Base-by-base conservation (phyloP, 2,329 filamentous ascomycete species). In the Ciborinia camelliae region DNA sequence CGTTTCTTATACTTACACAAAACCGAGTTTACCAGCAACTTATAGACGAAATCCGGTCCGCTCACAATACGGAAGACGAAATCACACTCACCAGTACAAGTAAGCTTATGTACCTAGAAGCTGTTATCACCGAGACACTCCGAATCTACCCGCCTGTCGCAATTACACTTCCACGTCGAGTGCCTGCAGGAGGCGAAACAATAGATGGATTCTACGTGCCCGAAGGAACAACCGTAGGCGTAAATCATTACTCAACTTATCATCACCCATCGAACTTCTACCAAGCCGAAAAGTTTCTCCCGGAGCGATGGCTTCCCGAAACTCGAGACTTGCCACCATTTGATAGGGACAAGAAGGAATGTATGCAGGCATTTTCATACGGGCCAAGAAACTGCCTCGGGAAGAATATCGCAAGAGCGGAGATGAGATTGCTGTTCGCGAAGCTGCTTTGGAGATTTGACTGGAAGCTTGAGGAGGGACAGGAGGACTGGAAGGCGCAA, bases 81-180 rank as follows among this genome's bases (percentile, higher is more conserved):
- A 81, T 83, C 53, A 76, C 71, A 26, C 65, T 79, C 12, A 66
- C 66, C 18, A 71, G 71, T 1, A 70, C 75, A 2, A 5, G 45
- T n/a, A 32, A 45, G 67, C 70, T 81, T 0, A 41, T 61, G 0
- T 82, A 81, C 62, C 74, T 81, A 68, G 68, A 75, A 5, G 80
- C 79, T 1, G 75, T 75, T 23, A 67, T 82, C 4, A 71, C 80
- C 0, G 81, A 82, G 70, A 70, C 73, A 0, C 70, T 83, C 35
- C 74, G 81, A 12, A 66, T 79, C 12, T 80, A 77, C 58, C 78
- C 79, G 5, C 68, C 69, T 23, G 35, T 68, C 4, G 64, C 67
- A n/a, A 60, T 54, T 30, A 64, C 54, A 5, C 51, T 72, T 35
- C 59, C 66, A 20, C 47, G 71, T 28, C n/a, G 51, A 12, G 66